A percentile compares a stretch with the other conserved stretches of the same genome.
Evolutionary conservation across 768 basidiomycete species (phyloP).

Genomic region (Amanita rubescens): DNA sequence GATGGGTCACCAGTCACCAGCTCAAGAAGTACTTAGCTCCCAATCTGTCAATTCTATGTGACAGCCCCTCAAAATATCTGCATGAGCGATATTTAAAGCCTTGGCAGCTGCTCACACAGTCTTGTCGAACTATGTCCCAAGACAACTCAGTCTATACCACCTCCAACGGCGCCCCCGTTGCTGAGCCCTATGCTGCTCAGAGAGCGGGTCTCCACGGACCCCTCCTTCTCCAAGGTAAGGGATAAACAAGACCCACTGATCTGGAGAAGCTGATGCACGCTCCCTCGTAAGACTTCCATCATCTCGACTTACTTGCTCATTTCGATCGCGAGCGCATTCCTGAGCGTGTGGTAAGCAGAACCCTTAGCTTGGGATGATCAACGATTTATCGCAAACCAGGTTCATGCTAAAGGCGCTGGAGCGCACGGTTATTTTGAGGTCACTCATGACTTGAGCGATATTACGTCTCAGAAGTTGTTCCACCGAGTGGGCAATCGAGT

Average conservation of each 20-base stretch:
- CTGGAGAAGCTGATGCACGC: slow-evolving; percentile 10
- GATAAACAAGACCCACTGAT: not conserved
- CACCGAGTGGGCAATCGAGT: slow-evolving; percentile 60
- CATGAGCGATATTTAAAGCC: slow-evolving; percentile 8
- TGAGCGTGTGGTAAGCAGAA: slow-evolving; percentile 70
- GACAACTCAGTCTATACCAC: slow-evolving; percentile 74
- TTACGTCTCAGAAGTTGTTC: slow-evolving; percentile 68
- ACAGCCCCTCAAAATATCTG: not conserved
- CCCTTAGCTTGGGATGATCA: slow-evolving; percentile 6
- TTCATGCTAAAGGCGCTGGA: slow-evolving; percentile 89
- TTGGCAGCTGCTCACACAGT: slow-evolving; percentile 9
- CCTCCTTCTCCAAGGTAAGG: slow-evolving; percentile 78
- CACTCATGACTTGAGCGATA: slow-evolving; percentile 78
- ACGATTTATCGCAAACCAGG: slow-evolving; percentile 36
- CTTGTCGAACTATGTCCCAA: slow-evolving; percentile 48
- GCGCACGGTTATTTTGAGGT: slow-evolving; percentile 92
- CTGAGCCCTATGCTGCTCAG: slow-evolving; percentile 73
- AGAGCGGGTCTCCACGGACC: slow-evolving; percentile 70
- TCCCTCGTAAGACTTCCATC: slow-evolving; percentile 63
- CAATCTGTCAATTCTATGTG: not conserved
- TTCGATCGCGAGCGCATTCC: slow-evolving; percentile 96
- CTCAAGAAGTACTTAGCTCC: too few relatives aligned
- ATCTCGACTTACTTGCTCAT: slow-evolving; percentile 85
- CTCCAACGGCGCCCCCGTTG: slow-evolving; percentile 73
- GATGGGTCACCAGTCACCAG: too few relatives aligned